These are phyloP conservation scores for Viridothelium virens DNA, from an alignment of 495 filamentous ascomycete genomes.

Conservation along the genomic window DNA sequence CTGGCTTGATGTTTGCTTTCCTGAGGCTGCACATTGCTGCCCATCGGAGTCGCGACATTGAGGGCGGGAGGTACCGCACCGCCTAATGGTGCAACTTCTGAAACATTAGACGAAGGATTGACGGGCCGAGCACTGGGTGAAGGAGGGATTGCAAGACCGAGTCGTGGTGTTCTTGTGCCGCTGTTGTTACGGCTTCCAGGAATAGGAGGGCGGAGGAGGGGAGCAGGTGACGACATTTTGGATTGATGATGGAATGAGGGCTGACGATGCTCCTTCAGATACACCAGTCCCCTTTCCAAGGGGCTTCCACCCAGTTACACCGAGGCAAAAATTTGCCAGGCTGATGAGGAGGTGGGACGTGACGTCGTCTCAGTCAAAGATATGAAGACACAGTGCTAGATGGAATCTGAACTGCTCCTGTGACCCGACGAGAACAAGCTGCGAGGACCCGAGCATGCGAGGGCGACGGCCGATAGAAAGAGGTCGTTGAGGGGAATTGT, in stretches of 20 bases:
- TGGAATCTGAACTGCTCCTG: neutral
- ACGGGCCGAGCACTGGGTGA: slow-evolving; percentile 73
- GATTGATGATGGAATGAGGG: slow-evolving; percentile 1
- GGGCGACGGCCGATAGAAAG: neutral
- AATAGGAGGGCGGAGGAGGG: slow-evolving; percentile 76
- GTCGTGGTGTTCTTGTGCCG: slow-evolving; percentile 60
- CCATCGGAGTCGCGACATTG: slow-evolving; percentile 77
- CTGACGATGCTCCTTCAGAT: neutral
- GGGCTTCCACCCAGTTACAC: neutral
- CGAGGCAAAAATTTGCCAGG: neutral
- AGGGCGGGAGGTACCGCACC: slow-evolving; percentile 54
- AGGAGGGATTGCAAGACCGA: slow-evolving; percentile 80
- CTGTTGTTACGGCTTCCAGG: slow-evolving; percentile 59
- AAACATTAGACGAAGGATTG: slow-evolving; percentile 28
- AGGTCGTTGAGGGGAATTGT: neutral
- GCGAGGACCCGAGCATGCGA: neutral
- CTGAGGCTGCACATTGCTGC: slow-evolving; percentile 59
- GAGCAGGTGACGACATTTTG: slow-evolving; percentile 70
- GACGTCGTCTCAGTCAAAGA: neutral
- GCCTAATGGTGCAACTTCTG: slow-evolving; percentile 15
- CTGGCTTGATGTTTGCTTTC: slow-evolving; percentile 41
- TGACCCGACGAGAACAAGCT: neutral
- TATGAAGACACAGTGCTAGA: neutral
- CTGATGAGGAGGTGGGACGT: neutral
- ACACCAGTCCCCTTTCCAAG: neutral